Conservation (phyloP, 2,329 filamentous ascomycete species). For the Nemania diffusa region DNA sequence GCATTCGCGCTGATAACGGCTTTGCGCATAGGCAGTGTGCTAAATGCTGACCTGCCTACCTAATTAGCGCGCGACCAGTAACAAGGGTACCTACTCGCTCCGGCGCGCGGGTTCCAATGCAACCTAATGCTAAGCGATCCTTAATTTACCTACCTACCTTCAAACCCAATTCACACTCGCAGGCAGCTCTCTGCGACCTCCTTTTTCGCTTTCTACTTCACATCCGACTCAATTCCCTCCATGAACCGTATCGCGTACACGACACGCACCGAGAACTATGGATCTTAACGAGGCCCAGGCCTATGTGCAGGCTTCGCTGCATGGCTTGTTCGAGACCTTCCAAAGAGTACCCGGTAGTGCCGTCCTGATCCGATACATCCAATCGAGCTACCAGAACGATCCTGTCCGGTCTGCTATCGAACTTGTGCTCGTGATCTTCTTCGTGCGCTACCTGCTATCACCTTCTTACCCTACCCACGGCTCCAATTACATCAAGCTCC, state of each 20-base stretch:
- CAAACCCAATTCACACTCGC: not conserved
- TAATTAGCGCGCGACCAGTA: constrained; percentile 22
- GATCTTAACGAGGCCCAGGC: constrained; percentile 71
- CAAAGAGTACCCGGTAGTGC: constrained; percentile 94
- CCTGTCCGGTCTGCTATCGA: constrained; percentile 94
- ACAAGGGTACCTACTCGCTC: too few species aligned
- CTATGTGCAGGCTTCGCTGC: constrained; percentile 62
- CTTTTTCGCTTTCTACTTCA: not conserved
- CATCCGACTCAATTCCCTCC: not conserved
- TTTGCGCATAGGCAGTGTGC: too few species aligned
- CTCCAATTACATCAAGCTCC: constrained; percentile 87
- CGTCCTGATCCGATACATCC: constrained; percentile 93
- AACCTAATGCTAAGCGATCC: not conserved
- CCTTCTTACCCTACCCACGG: constrained; percentile 93
- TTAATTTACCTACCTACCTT: not conserved
- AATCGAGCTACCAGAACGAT: constrained; percentile 97
- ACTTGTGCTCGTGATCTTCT: constrained; percentile 92
- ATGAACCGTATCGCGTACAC: constrained; percentile 21
- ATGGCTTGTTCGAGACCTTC: constrained; percentile 71
- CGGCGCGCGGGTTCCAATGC: too few species aligned
- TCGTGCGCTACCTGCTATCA: constrained; percentile 89
- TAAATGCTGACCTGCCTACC: not conserved
- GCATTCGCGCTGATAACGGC: too few species aligned
- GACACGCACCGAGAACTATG: constrained; percentile 56
- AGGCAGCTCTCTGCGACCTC: not conserved